These are phyloP conservation scores for Aegilops umbellulata DNA, from an alignment of 176 grass and related monocot species.

Conservation along the genomic window DNA sequence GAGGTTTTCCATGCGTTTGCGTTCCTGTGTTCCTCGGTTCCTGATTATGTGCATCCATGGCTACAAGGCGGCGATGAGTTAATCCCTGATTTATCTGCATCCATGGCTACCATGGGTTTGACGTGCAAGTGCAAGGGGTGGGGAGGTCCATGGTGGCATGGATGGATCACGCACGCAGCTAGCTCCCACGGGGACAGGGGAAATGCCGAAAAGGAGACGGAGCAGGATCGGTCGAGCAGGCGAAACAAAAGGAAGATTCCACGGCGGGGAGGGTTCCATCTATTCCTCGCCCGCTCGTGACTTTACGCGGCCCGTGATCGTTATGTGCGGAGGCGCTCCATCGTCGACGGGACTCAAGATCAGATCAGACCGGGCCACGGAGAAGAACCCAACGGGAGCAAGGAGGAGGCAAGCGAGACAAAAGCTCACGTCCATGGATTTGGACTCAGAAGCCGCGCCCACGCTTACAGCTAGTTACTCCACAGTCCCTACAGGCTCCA, in stretches of 20 bases:
- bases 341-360: neutral
- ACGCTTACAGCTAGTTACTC: neutral
- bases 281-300: conserved; percentile 13
- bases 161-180: neutral
- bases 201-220: conserved; percentile 36
- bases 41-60: neutral
- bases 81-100: too few relatives aligned
- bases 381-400: neutral
- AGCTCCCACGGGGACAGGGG: conserved; percentile 35
- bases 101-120: neutral
- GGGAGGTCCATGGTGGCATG: neutral
- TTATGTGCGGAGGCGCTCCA: neutral
- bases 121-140: neutral
- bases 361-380: neutral
- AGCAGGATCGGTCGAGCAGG: neutral
- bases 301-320: conserved; percentile 36
- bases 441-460: conserved; percentile 20
- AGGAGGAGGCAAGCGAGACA: conserved; percentile 13
- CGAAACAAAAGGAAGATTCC: conserved; percentile 57
- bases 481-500: neutral
- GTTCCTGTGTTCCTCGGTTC: neutral
- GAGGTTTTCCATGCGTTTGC: too few relatives aligned
- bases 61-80: neutral
- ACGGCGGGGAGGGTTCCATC: conserved; percentile 15
- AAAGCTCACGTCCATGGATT: conserved; percentile 38